Percentiles rank a stretch among this genome's conserved stretches.
Conservation (phyloP, 129 eudicot species). For the Dittrichia graveolens region DNA sequence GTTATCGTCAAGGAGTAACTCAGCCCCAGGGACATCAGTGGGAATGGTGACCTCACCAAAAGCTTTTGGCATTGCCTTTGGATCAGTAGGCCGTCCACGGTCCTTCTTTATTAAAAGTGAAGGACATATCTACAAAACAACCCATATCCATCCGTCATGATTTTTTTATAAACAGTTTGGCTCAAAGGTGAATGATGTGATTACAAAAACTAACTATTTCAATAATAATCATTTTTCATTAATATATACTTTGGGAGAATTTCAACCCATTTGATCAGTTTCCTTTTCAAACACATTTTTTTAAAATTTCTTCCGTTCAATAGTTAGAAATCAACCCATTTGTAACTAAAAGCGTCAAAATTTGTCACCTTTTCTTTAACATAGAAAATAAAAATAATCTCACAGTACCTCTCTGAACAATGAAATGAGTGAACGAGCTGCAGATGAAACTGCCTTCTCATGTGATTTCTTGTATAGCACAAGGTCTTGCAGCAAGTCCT, state of each 20-base stretch:
- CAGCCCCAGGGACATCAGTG: slow-evolving; percentile 78
- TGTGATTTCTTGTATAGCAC: slow-evolving; percentile 82
- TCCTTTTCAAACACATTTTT: neutral
- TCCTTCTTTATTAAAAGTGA: slow-evolving; percentile 88
- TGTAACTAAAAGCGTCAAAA: neutral
- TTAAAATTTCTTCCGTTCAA: too few species aligned
- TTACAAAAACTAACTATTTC: too few species aligned
- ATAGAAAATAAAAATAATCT: neutral
- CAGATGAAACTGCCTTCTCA: slow-evolving; percentile 91
- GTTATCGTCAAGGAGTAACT: slow-evolving; percentile 54
- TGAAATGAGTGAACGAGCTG: slow-evolving; percentile 90
- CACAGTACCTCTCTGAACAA: slow-evolving; percentile 83
- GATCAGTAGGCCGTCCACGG: slow-evolving; percentile 78
- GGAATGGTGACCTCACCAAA: slow-evolving; percentile 79
- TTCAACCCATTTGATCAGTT: slow-evolving; percentile 4
- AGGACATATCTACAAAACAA: slow-evolving; percentile 73
- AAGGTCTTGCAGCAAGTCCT: slow-evolving; percentile 96
- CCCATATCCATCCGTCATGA: too few species aligned
- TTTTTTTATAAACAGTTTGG: too few species aligned
- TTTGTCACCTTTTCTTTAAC: neutral
- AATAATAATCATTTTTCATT: too few species aligned
- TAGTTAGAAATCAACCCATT: neutral
- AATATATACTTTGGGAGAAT: too few species aligned
- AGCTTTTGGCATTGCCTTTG: slow-evolving; percentile 92
- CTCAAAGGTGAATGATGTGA: too few species aligned